These are phyloP conservation scores for Paratinospora sagittata DNA, from an alignment of 164 flowering plant genomes.

Conservation along the genomic window DNA sequence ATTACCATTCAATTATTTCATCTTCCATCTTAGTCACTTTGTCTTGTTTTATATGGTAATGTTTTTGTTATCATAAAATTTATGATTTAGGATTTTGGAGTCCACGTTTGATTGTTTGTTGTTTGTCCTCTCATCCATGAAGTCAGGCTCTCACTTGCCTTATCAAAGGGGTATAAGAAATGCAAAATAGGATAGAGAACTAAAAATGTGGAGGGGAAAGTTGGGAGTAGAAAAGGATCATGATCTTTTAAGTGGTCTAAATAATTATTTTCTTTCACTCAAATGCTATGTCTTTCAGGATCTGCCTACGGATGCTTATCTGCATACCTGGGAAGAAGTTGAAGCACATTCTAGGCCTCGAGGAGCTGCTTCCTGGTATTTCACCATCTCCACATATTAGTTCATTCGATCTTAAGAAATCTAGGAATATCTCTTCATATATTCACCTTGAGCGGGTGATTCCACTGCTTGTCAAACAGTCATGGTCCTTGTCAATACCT, in stretches of 20 bases:
- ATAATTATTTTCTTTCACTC: conserved; percentile 1
- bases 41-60: background rate
- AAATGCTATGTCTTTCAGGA: conserved; percentile 42
- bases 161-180: background rate
- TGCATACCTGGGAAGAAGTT: conserved; percentile 88
- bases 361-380: conserved; percentile 60
- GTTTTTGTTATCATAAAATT: background rate
- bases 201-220: background rate
- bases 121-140: background rate
- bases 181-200: background rate
- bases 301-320: conserved; percentile 77
- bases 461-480: conserved; percentile 72
- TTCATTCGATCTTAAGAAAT: conserved; percentile 52
- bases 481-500: conserved; percentile 75
- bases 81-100: background rate
- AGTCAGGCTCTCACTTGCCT: background rate
- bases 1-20: background rate
- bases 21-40: background rate
- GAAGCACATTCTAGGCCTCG: conserved; percentile 59
- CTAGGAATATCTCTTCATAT: conserved; percentile 55
- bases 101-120: background rate
- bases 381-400: conserved; percentile 55
- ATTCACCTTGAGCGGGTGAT: conserved; percentile 58
- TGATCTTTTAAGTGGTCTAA: background rate
- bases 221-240: background rate